phyloP scores from a whole-genome alignment of 495 filamentous ascomycete genomes.

The Aspergillus olivimuriae region DNA sequence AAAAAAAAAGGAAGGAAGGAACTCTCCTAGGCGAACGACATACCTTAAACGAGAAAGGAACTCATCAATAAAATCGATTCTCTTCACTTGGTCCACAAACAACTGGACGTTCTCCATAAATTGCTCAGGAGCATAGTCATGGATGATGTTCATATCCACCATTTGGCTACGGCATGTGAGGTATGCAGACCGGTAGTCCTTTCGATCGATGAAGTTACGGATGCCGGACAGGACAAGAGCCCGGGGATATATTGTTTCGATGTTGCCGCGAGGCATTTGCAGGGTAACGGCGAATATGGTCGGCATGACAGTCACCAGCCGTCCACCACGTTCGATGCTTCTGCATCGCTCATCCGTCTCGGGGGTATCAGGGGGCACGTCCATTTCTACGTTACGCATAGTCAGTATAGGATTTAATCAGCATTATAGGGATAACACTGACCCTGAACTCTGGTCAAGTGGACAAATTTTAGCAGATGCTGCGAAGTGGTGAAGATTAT shows the following conservation, averaged over 20 bases:
- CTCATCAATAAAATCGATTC: slow-evolving; percentile 78
- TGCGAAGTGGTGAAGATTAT: slow-evolving; percentile 86
- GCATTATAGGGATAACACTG: slow-evolving; percentile 14
- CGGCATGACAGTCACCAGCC: slow-evolving; percentile 83
- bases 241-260: slow-evolving; percentile 91
- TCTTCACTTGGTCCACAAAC: slow-evolving; percentile 83
- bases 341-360: slow-evolving; percentile 89
- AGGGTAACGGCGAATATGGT: slow-evolving; percentile 73
- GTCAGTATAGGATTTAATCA: neutral
- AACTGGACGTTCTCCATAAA: slow-evolving; percentile 69
- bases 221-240: slow-evolving; percentile 89
- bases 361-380: slow-evolving; percentile 80
- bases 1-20: too few species aligned
- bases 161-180: slow-evolving; percentile 82
- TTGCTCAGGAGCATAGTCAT: slow-evolving; percentile 79
- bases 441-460: slow-evolving; percentile 65
- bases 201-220: slow-evolving; percentile 66
- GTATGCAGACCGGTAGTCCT: slow-evolving; percentile 79
- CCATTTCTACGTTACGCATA: slow-evolving; percentile 49
- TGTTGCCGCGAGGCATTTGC: slow-evolving; percentile 91
- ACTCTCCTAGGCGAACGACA: slow-evolving; percentile 14
- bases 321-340: slow-evolving; percentile 83
- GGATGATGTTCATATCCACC: slow-evolving; percentile 97
- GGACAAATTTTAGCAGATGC: slow-evolving; percentile 89
- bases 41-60: slow-evolving; percentile 87